Evolutionary conservation across 345 rosid genomes (phyloP).

Genomic region (Combretum micranthum): DNA sequence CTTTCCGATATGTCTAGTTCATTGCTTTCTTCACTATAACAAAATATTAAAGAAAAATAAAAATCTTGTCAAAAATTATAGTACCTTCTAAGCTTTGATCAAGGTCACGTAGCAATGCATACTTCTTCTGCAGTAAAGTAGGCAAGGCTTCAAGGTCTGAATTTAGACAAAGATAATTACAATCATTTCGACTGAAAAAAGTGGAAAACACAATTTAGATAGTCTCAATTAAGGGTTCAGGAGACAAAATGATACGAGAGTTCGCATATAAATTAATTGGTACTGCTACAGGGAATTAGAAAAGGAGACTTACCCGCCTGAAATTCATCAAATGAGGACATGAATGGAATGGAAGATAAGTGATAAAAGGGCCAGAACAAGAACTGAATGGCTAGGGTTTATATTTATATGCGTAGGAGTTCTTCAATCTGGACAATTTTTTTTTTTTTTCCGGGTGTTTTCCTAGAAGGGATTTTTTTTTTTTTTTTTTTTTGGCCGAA

Average conservation of each 20-base stretch:
- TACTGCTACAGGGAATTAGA: neutral
- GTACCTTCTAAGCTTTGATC: conserved; percentile 92
- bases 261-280: too few species aligned
- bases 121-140: conserved; percentile 78
- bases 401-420: too few species aligned
- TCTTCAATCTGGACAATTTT: too few species aligned
- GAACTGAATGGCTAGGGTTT: too few species aligned
- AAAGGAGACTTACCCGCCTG: conserved; percentile 29
- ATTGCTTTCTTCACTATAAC: neutral
- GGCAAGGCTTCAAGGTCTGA: conserved; percentile 81
- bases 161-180: neutral
- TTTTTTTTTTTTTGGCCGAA: too few species aligned
- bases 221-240: conserved; percentile 2
- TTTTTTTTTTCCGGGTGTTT: too few species aligned
- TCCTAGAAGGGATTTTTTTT: too few species aligned
- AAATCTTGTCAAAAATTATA: neutral
- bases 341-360: conserved; percentile 1
- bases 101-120: conserved; percentile 71
- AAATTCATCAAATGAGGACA: conserved; percentile 47
- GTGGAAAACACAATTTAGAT: too few species aligned
- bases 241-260: neutral
- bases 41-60: neutral
- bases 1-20: too few species aligned
- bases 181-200: too few species aligned
- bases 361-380: too few species aligned